Conservation (phyloP, 2,329 filamentous ascomycete species). For the Cladosporium sphaerospermum region DNA sequence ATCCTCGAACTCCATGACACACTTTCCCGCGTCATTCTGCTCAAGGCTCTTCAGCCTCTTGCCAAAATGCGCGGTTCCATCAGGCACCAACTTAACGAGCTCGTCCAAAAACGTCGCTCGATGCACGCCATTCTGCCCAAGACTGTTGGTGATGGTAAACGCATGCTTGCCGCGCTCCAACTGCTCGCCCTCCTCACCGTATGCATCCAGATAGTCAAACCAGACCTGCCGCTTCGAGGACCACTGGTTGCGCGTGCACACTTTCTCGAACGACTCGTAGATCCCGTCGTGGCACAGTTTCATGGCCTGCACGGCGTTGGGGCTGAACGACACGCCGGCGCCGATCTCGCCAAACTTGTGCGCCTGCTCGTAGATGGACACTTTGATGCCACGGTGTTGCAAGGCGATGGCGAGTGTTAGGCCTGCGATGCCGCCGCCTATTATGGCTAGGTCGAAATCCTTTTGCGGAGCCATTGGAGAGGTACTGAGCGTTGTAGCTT, state of each 20-base stretch:
- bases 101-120: slow-evolving; percentile 46
- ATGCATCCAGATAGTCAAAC: slow-evolving; percentile 39
- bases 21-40: slow-evolving; percentile 20
- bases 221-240: slow-evolving; percentile 32
- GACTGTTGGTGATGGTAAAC: slow-evolving; percentile 22
- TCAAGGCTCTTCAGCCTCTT: slow-evolving; percentile 26
- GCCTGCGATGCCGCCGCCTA: slow-evolving; percentile 55
- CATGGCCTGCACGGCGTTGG: slow-evolving; percentile 51
- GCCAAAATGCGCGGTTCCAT: slow-evolving; percentile 30
- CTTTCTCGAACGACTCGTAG: slow-evolving; percentile 38
- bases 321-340: slow-evolving; percentile 51
- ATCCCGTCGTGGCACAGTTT: slow-evolving; percentile 45
- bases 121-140: slow-evolving; percentile 34
- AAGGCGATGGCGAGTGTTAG: slow-evolving; percentile 50
- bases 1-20: slow-evolving; percentile 32
- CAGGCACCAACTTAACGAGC: slow-evolving; percentile 43
- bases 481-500: neutral
- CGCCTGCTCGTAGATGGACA: slow-evolving; percentile 53
- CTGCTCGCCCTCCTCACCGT: slow-evolving; percentile 19
- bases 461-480: slow-evolving; percentile 2
- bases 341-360: slow-evolving; percentile 52
- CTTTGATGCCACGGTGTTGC: slow-evolving; percentile 34
- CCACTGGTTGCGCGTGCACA: slow-evolving; percentile 36
- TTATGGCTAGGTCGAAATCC: slow-evolving; percentile 31
- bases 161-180: slow-evolving; percentile 19